These are phyloP conservation scores for Saccharomycopsis sp. DNA, from an alignment of 805 yeast genomes.

Conservation along the genomic window DNA sequence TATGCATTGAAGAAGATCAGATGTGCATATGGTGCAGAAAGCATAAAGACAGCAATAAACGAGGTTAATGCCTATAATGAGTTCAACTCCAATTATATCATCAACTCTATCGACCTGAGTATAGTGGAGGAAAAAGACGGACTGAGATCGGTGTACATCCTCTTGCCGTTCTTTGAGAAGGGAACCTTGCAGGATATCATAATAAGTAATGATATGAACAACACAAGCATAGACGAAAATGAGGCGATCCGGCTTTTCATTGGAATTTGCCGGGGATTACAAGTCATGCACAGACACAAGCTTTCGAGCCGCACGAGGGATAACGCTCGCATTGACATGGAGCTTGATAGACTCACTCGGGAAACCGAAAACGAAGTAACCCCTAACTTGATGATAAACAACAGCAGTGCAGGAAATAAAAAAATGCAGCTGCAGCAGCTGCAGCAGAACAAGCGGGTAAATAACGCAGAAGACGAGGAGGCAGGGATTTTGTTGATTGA, in stretches of 20 bases:
- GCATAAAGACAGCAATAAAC: constrained; percentile 63
- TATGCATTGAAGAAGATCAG: constrained; percentile 82
- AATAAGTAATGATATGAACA: constrained; percentile 53
- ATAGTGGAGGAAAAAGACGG: constrained; percentile 74
- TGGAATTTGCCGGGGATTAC: constrained; percentile 70
- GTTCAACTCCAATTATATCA: constrained; percentile 61
- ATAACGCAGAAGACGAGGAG: not conserved
- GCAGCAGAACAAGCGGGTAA: constrained; percentile 8
- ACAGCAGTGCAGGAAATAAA: not conserved
- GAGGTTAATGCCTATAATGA: constrained; percentile 73
- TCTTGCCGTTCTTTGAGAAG: constrained; percentile 68
- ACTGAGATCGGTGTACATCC: constrained; percentile 65
- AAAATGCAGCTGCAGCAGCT: constrained; percentile 10
- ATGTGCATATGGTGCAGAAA: constrained; percentile 80
- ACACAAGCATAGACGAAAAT: constrained; percentile 46
- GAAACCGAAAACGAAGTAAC: not conserved
- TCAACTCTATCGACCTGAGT: constrained; percentile 63
- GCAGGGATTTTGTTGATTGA: constrained; percentile 11
- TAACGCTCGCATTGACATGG: constrained; percentile 4
- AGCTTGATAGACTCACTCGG: constrained; percentile 5
- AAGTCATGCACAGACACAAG: constrained; percentile 65
- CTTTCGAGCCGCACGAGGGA: constrained; percentile 7
- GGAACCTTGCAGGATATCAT: constrained; percentile 82
- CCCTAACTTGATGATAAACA: not conserved
- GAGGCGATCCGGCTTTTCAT: constrained; percentile 58